phyloP scores from a whole-genome alignment of 2,329 filamentous ascomycete species.

The Calonectria crousiana region DNA sequence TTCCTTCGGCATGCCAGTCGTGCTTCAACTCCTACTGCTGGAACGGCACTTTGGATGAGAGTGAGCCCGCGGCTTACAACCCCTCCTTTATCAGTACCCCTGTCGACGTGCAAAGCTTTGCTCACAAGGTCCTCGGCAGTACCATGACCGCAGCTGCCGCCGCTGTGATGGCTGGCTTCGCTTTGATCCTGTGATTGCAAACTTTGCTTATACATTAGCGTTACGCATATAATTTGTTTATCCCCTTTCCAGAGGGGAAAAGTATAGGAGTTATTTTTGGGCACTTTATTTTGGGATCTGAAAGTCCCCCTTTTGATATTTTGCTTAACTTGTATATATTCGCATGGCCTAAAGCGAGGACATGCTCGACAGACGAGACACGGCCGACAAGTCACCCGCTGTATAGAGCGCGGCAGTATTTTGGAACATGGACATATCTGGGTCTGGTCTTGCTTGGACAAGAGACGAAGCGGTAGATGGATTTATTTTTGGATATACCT shows the following conservation, averaged over 20 bases:
- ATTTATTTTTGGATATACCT: constrained; percentile 5
- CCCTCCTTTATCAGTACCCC: constrained; percentile 43
- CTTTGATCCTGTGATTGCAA: constrained; percentile 27
- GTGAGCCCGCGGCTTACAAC: constrained; percentile 49
- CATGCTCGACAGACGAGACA: background rate
- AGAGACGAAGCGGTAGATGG: background rate
- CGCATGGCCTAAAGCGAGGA: background rate
- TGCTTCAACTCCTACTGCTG: constrained; percentile 93
- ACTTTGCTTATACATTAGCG: background rate
- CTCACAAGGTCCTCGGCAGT: constrained; percentile 29
- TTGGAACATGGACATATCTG: constrained; percentile 14
- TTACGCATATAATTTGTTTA: background rate
- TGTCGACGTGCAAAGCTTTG: constrained; percentile 43
- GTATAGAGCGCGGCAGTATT: background rate
- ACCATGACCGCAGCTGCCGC: constrained; percentile 28
- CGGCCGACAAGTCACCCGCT: background rate
- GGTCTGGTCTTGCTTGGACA: background rate
- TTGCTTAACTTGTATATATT: constrained; percentile 7
- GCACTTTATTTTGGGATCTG: background rate
- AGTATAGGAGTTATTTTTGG: constrained; percentile 9
- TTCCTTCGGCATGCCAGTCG: constrained; percentile 77
- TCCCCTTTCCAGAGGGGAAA: background rate
- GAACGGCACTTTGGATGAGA: constrained; percentile 75
- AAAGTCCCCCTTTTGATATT: background rate
- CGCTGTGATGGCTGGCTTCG: constrained; percentile 37